Base-by-base conservation (phyloP, 345 rosid genomes). In the Hevea brasiliensis region DNA sequence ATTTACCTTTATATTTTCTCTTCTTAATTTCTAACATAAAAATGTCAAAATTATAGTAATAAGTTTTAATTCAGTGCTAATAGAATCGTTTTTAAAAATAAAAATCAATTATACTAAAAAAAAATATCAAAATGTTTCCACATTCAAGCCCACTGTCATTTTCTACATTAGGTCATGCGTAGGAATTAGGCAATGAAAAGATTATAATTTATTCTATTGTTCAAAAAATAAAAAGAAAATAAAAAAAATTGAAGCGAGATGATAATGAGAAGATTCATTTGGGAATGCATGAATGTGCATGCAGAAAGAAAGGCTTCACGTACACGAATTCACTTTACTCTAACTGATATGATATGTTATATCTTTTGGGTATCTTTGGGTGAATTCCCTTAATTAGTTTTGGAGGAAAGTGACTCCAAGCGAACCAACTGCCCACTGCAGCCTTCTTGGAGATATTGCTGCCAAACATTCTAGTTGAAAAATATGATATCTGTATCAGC, bases 371-470 rank as follows among this genome's bases (percentile, higher is more conserved):
- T 17, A 50, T 50, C 54, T 50, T 50, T 50, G 54, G 15, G 17
- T 13, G 54, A 15, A 50, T 50, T 50, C 20, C 50, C 54, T 50
- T 17, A 50, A 50, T 0, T 50, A 50, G 54, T 50, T 47, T 47
- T 62, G 59, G 59, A 55, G 59, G 14, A 55, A 40, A 62, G 67
- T 37, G 26, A 37, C 40, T n/a, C 27, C 67, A 37, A 35, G 40
- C 7, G 44, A 61, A 61, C 12, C 24, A 4, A 3, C 9, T 8
- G 17, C n/a, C 10, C 20, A 41, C 18, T 7, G 0, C 55, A 7
- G 55, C n/a, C 69, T 24, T 24, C 5, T 65, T 65, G 69, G 55
- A 65, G 55, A 45, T 65, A 65, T 40, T 65, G 17, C 51, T 6
- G 35, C 48, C 69, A 45, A 21, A 40, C 67, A 20, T 17, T 7